Base-by-base conservation (phyloP, 805 yeast genomes). In the Pichia kluyveri region DNA sequence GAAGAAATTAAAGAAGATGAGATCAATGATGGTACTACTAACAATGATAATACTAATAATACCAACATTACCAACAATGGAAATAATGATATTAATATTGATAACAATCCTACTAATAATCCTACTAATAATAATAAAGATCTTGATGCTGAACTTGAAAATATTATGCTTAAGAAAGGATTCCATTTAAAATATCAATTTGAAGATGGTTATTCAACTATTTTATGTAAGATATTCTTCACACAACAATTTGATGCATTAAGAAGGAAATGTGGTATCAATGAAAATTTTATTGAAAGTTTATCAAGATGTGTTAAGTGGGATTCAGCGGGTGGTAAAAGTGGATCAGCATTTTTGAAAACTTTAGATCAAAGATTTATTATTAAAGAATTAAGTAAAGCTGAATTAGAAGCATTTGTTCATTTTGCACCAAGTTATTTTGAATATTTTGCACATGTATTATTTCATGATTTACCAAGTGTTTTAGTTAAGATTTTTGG, bases 211-310 rank as follows among this genome's bases (percentile, higher is more conserved):
- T 73, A 75, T 37, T 85, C 96, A 0, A 77, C 78, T 17, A 72
- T 93, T 55, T 85, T 96, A 5, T 93, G 99, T 67, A 91, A 91
- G 65, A 84, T 95, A 8, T 93, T 91, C 62, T 93, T 84, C 70
- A 86, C 96, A 7, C 98, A 91, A 58, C 98, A 93, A 61, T 93
- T 93, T 68, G 97, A 91, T 60, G 97, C 98, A 0, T 82, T 93
- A 56, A 71, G 99, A 48, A 74, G 79, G 49, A 82, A 86, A 31
- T 91, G 97, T 69, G 89, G 87, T 0, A 79, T 82, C 48, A 79
- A 79, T 49, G 83, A 77, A 6, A 76, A 76, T 55, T 93, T 83
- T 55, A 79, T 93, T 39, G 96, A 89, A 61, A 89, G 97, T 64
- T 73, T 95, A 42, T 82, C 96, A 6, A 69, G 99, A 51, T 93